Base-by-base conservation (phyloP, 192 early-diverging fungal genomes). In the Umbelopsis sp. region DNA sequence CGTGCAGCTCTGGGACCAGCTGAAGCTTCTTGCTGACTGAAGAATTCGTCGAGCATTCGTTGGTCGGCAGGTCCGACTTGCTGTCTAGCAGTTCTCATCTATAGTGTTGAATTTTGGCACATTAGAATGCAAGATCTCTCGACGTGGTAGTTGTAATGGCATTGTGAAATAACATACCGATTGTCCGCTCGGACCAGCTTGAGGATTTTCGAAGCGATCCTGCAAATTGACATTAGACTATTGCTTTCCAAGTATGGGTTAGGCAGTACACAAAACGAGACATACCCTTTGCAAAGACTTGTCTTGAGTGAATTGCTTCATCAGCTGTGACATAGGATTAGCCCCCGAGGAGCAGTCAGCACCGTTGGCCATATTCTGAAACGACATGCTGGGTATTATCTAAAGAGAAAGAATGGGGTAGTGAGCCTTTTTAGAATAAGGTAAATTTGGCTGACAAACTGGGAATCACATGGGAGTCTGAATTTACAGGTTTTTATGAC, bases 251-350 rank as follows among this genome's bases (percentile, higher is more conserved):
- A 61, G 55, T 35, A 61, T 61, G 33, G 51, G 55, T 18, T 35
- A 58, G 25, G 13, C 55, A 61, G 27, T 18, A 12, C 41, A 25
- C 16, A 18, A 7, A 27, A 50, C 3, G 0, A 21, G 27, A 66
- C 47, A 70, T 88, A 88, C 94, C 84, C 90, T 89, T 73, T 94
- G 90, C 20, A 91, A 74, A 3, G 91, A 91, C 35, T 82, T 80
- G 79, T 95, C 90, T 49, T 91, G 84, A 71, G 87, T 78, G 69
- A 97, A 84, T 75, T 93, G 91, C 80, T 97, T 95, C 73, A 89
- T 85, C 73, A 97, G 87, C 64, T 88, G 86, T 23, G 69, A 77
- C 82, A 97, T 82, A 7, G 93, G 87, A 72, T 92, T 97, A 46
- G 81, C 67, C 16, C 88, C 89, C 11, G 88, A 73, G 33, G 87